Conservation (phyloP, 805 yeast species). For the Schwanniomyces yamadae region DNA sequence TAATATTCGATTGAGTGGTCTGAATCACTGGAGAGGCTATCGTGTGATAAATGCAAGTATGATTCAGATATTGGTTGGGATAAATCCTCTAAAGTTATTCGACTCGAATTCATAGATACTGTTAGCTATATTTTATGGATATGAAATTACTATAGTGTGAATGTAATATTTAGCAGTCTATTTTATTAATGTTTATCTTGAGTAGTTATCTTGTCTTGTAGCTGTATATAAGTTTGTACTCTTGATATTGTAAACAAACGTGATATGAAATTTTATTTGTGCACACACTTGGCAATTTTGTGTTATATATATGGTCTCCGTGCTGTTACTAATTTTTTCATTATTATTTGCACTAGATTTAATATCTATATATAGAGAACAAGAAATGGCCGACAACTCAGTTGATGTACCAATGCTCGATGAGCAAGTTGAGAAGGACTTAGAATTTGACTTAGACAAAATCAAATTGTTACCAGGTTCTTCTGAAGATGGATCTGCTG, state of each 20-base stretch:
- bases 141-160: too few relatives aligned
- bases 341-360: too few relatives aligned
- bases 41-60: conserved; percentile 27
- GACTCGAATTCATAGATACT: conserved; percentile 6
- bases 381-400: conserved; percentile 20
- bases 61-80: conserved; percentile 31
- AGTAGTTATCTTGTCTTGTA: too few relatives aligned
- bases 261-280: conserved; percentile 3
- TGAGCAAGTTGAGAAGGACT: conserved; percentile 38
- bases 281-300: neutral
- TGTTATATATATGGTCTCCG: conserved; percentile 1
- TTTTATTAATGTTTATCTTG: too few relatives aligned
- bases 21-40: conserved; percentile 11
- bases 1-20: conserved; percentile 5
- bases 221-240: too few relatives aligned
- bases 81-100: conserved; percentile 15
- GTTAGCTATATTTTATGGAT: neutral
- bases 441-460: conserved; percentile 54
- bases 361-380: too few relatives aligned
- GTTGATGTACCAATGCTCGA: conserved; percentile 21
- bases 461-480: conserved; percentile 78
- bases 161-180: too few relatives aligned
- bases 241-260: conserved; percentile 1
- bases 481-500: conserved; percentile 90
- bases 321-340: too few relatives aligned